Percentiles rank a stretch among this genome's conserved stretches.
Conservation (phyloP, 225 moss, liverwort and hornwort species). For the Physcomitrellopsis africana region DNA sequence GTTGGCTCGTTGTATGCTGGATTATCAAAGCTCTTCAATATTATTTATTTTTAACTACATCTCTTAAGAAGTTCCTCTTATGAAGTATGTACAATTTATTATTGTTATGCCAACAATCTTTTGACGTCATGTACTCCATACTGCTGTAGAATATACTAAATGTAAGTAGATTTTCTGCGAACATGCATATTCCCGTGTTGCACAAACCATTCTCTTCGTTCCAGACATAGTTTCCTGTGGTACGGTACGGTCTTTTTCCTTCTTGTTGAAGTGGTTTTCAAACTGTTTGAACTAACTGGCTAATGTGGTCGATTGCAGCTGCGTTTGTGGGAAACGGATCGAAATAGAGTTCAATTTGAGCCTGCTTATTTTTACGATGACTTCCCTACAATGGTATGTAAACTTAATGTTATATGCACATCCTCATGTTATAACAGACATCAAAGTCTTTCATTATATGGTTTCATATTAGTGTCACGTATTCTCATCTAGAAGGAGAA, state of each 20-base stretch:
- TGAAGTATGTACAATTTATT: too few relatives aligned
- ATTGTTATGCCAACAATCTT: too few relatives aligned
- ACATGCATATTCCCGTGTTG: too few relatives aligned
- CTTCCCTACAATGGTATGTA: conserved; percentile 72
- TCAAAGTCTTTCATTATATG: neutral
- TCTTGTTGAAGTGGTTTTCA: neutral
- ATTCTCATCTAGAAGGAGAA: neutral
- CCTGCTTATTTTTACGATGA: conserved; percentile 78
- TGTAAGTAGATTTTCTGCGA: too few relatives aligned
- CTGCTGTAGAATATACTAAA: too few relatives aligned
- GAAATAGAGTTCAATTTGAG: conserved; percentile 71
- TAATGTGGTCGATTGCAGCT: conserved; percentile 49
- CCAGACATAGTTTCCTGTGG: too few relatives aligned
- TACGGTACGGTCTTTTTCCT: neutral
- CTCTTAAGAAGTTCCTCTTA: too few relatives aligned
- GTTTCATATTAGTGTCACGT: neutral
- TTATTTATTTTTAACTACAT: neutral
- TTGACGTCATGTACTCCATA: too few relatives aligned
- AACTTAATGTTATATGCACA: neutral
- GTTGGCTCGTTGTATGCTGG: conserved; percentile 2
- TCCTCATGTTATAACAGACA: neutral
- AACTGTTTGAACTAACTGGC: conserved; percentile 1
- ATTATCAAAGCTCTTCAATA: neutral
- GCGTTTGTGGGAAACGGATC: conserved; percentile 88
- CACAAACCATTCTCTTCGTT: too few relatives aligned